Evolutionary conservation across 768 basidiomycete genomes (phyloP), one percentile per base, ranked within the genome.

Genomic region (Phlebiopsis gigantea): DNA sequence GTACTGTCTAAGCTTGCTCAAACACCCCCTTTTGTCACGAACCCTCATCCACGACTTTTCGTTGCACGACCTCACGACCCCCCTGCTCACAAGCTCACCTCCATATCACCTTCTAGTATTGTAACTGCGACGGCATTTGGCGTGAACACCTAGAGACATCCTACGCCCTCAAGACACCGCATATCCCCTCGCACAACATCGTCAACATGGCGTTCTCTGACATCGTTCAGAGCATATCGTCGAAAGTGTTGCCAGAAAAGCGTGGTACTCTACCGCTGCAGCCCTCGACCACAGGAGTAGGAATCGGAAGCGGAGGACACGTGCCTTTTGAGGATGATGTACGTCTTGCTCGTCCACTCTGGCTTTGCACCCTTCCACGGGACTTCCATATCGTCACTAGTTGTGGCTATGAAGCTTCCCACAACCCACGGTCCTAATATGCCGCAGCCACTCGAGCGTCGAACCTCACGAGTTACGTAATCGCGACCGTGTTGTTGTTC

Each of bases 321-420:
- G 79, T 81, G 12, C 77, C 76, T 42, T 81, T 82, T 59, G 80
- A 87, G 52, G 87, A 90, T 68, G 84, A 91, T 69, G 89, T 90
- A 71, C 79, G 88, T 77, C 49, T 54, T 51, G 55, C 30, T 28
- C 39, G 43, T 41, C 56, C 19, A 49, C 56, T 31, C 57, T 49
- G 54, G 55, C 49, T 31, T 26, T 48, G 39, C 59, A 25, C 53
- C 46, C 57, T 55, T 51, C 30, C 19, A 34, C 29, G 63, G 53
- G 4, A 10, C 17, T 9, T 39, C 7, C 14, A 58, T 58, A 49
- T 58, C 52, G 55, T 53, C 46, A 50, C n/a, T n/a, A n/a, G n/a
- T 26, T 26, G 51, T 56, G 54, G 55, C 50, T 46, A 47, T 45
- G 21, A 45, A n/a, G 22, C 50, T 26, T 51, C 5, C 21, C 5